Evolutionary conservation across 73 alveolate genomes (phyloP).

Genomic region (Effrenium voratum): DNA sequence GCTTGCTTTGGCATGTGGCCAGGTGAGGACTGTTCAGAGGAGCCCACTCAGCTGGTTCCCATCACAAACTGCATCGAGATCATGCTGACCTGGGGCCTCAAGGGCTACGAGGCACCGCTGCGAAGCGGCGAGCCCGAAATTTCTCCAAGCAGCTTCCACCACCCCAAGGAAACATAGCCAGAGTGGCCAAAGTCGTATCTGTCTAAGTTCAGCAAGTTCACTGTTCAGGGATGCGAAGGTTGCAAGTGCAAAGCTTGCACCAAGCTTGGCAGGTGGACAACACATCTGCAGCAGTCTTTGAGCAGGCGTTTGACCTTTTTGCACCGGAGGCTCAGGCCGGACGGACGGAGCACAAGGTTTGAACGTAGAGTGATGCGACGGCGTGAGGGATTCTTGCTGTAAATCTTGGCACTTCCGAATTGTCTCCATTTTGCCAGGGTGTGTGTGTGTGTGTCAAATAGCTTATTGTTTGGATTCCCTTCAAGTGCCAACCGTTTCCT

Average conservation of each 20-base stretch:
- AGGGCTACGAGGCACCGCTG: slow-evolving; percentile 38
- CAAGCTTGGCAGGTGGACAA: slow-evolving; percentile 21
- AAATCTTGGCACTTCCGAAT: no score
- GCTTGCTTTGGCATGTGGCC: no score
- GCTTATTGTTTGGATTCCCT: no score
- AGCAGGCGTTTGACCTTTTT: slow-evolving; percentile 19
- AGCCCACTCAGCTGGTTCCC: slow-evolving; percentile 41
- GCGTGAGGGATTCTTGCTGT: no score
- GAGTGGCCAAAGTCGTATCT: no score
- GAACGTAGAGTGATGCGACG: no score
- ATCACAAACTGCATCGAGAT: slow-evolving; percentile 49
- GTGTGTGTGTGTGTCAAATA: no score
- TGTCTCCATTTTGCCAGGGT: no score
- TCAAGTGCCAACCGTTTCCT: no score
- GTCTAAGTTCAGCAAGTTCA: background rate
- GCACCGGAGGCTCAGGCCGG: slow-evolving; percentile 48
- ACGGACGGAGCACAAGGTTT: no score
- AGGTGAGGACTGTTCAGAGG: no score
- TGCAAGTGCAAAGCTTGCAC: background rate
- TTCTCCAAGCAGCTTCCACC: background rate
- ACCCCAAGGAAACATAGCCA: no score
- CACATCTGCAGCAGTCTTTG: slow-evolving; percentile 35
- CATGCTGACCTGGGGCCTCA: slow-evolving; percentile 43
- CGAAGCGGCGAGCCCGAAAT: background rate
- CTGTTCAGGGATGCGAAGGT: background rate